These are phyloP conservation scores for Chytridiales sp. DNA, from an alignment of 371 early-diverging fungal genomes.

Conservation along the genomic window DNA sequence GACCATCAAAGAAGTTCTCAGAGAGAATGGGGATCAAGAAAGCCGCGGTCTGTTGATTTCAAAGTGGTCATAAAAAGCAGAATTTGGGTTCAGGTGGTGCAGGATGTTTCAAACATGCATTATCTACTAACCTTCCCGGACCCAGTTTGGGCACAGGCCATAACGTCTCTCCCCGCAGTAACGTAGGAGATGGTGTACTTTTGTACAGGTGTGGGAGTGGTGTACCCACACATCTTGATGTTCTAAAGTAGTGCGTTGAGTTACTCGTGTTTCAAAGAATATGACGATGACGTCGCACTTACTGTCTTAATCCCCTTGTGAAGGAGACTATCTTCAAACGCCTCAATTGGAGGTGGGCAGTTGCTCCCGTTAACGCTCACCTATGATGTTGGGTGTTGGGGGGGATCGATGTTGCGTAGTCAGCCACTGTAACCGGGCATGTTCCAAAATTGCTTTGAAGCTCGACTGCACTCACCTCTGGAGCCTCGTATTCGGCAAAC, in stretches of 20 bases:
- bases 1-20: conserved; percentile 29
- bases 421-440: too few relatives aligned
- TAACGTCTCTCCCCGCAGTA: conserved; percentile 62
- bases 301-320: conserved; percentile 9
- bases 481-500: conserved; percentile 56
- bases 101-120: neutral
- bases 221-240: conserved; percentile 55
- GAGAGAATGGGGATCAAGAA: conserved; percentile 51
- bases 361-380: conserved; percentile 50
- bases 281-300: conserved; percentile 11
- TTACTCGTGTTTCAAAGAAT: too few relatives aligned
- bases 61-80: neutral
- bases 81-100: neutral
- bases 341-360: conserved; percentile 45
- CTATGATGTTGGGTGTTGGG: conserved; percentile 55
- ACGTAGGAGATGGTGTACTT: conserved; percentile 68
- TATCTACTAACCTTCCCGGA: conserved; percentile 27
- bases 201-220: conserved; percentile 74
- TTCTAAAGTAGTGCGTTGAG: conserved; percentile 57
- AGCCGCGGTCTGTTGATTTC: conserved; percentile 46
- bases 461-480: conserved; percentile 56
- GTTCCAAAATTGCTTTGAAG: conserved; percentile 45
- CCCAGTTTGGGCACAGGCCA: conserved; percentile 83
- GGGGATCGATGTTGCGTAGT: conserved; percentile 60
- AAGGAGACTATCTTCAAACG: conserved; percentile 12